A percentile compares a stretch with the other conserved stretches of the same genome.
Evolutionary conservation across 345 rosid genomes (phyloP).

Genomic region (Rhodamnia argentea): DNA sequence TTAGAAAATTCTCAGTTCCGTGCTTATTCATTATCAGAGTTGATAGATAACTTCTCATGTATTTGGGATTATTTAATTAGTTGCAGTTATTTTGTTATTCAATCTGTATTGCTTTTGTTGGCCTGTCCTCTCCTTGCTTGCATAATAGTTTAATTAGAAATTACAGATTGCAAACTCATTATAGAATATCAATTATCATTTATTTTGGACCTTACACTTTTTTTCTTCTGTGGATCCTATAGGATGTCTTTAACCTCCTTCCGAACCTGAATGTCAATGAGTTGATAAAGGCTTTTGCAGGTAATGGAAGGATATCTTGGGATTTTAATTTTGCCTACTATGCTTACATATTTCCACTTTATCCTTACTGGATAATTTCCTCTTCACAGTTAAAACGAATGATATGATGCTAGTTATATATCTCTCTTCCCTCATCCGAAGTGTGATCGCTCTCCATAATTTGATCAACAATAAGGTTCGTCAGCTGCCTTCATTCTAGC

Average conservation of each 20-base stretch:
- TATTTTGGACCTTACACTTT: neutral
- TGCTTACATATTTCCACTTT: neutral
- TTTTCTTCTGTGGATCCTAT: neutral
- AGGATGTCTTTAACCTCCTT: conserved; percentile 92
- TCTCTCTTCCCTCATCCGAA: conserved; percentile 69
- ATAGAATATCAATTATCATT: neutral
- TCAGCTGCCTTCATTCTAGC: neutral
- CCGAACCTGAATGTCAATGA: conserved; percentile 75
- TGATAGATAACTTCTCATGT: neutral
- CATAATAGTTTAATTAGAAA: neutral
- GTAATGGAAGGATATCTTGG: conserved; percentile 15
- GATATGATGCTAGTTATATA: conserved; percentile 88
- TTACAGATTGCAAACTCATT: neutral
- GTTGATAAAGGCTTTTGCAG: conserved; percentile 77
- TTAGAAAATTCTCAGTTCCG: neutral
- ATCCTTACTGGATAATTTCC: neutral
- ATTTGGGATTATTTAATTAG: neutral
- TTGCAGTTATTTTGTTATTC: neutral
- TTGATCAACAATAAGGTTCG: conserved; percentile 90
- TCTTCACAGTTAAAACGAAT: conserved; percentile 68
- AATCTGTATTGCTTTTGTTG: neutral
- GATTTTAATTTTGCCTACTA: neutral
- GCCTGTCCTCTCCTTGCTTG: neutral
- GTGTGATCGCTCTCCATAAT: conserved; percentile 88
- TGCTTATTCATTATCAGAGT: neutral